Conservation (phyloP, 805 yeast species). For the Starmera dryadoides region DNA sequence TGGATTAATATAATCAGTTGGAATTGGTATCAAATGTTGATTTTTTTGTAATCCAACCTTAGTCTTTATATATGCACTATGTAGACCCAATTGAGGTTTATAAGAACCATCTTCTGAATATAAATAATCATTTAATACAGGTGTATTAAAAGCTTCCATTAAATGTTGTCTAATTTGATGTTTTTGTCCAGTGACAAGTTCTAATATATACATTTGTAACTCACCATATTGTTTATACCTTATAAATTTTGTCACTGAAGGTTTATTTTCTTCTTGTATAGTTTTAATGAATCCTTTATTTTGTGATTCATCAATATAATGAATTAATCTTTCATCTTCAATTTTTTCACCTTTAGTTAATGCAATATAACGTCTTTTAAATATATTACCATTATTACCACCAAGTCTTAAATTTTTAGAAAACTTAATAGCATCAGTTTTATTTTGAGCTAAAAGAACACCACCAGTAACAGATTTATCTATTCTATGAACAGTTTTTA, state of each 20-base stretch:
- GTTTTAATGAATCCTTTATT: neutral
- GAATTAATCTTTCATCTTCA: conserved; percentile 1
- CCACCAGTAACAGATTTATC: conserved; percentile 36
- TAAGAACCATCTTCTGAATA: conserved; percentile 12
- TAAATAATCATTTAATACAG: conserved; percentile 24
- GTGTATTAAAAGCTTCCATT: conserved; percentile 12
- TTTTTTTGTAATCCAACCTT: conserved; percentile 22
- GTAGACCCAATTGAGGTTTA: conserved; percentile 28
- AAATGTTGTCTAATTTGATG: conserved; percentile 33
- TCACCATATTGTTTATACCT: neutral
- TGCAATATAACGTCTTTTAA: conserved; percentile 30
- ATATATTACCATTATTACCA: conserved; percentile 27
- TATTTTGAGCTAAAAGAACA: conserved; percentile 26
- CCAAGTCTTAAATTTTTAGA: conserved; percentile 25
- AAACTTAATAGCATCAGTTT: conserved; percentile 25
- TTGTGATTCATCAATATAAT: neutral
- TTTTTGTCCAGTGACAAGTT: conserved; percentile 31
- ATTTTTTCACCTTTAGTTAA: conserved; percentile 6
- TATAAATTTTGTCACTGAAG: conserved; percentile 10
- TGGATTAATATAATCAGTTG: conserved; percentile 12
- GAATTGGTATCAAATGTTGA: conserved; percentile 23
- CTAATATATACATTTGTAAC: conserved; percentile 13
- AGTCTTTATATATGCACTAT: conserved; percentile 27
- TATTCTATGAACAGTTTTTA: conserved; percentile 29
- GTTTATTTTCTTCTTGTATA: neutral